Conservation (phyloP, 257 asterid genomes). For the Buddleja alternifolia region DNA sequence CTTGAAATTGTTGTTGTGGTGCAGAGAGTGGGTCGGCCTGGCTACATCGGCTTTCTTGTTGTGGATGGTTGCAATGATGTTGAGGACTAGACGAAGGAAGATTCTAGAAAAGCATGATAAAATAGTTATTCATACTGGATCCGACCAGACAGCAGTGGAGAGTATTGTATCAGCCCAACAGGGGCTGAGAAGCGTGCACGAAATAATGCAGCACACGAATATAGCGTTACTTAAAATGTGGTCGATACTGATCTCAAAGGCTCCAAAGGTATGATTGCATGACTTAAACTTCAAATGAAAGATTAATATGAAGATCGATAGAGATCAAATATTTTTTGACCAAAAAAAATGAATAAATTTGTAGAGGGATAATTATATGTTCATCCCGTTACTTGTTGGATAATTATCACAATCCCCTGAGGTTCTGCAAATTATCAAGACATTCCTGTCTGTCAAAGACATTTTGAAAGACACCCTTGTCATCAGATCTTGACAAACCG, state of each 20-base stretch:
- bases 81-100: conserved; percentile 41
- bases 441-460: too few relatives aligned
- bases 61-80: conserved; percentile 53
- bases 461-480: too few relatives aligned
- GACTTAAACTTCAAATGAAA: not conserved
- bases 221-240: conserved; percentile 68
- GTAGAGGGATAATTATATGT: too few relatives aligned
- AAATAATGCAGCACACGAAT: conserved; percentile 60
- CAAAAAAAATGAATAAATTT: too few relatives aligned
- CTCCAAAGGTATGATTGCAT: conserved; percentile 68
- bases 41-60: conserved; percentile 59
- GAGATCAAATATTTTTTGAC: too few relatives aligned
- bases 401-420: too few relatives aligned
- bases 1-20: not conserved
- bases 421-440: too few relatives aligned
- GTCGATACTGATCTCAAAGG: conserved; percentile 64
- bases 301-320: not conserved
- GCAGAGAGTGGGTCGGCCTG: conserved; percentile 78
- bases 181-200: conserved; percentile 62
- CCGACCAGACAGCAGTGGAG: conserved; percentile 76
- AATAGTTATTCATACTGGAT: conserved; percentile 53
- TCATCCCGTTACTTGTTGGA: too few relatives aligned
- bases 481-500: too few relatives aligned
- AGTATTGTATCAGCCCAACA: conserved; percentile 86
- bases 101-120: conserved; percentile 43